A percentile compares a stretch with the other conserved stretches of the same genome.
phyloP scores from a whole-genome alignment of 1,284 basidiomycete species.

The Ustilago bromivora region DNA sequence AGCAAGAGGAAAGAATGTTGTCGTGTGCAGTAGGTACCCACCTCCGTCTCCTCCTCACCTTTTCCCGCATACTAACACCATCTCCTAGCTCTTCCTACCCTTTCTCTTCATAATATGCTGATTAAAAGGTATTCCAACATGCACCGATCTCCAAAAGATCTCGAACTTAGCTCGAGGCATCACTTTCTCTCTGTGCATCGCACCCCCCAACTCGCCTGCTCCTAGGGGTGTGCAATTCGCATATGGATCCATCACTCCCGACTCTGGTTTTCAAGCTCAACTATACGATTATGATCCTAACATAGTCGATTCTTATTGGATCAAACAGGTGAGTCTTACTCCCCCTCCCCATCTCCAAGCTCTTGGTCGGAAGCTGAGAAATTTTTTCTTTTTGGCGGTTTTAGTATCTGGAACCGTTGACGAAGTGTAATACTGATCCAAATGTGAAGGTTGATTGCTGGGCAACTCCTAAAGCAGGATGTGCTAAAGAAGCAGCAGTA shows the following conservation, averaged over 20 bases:
- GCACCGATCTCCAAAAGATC: not conserved
- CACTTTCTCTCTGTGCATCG: slow-evolving; percentile 1
- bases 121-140: slow-evolving; percentile 10
- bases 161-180: slow-evolving; percentile 21
- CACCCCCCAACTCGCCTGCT: not conserved
- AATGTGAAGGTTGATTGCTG: slow-evolving; percentile 11
- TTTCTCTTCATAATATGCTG: no score
- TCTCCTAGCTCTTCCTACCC: no score
- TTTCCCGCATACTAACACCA: not conserved
- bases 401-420: not conserved
- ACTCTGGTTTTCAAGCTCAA: slow-evolving; percentile 12
- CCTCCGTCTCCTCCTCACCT: not conserved
- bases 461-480: not conserved
- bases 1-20: slow-evolving; percentile 1
- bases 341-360: not conserved
- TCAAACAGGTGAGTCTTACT: not conserved
- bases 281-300: slow-evolving; percentile 1
- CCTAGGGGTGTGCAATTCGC: not conserved
- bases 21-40: slow-evolving; percentile 28
- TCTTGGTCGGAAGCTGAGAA: not conserved
- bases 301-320: slow-evolving; percentile 16
- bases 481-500: not conserved
- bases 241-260: not conserved
- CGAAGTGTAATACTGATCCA: not conserved
- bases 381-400: no score